phyloP scores from a whole-genome alignment of 257 asterid genomes.

The Solanum piurae region DNA sequence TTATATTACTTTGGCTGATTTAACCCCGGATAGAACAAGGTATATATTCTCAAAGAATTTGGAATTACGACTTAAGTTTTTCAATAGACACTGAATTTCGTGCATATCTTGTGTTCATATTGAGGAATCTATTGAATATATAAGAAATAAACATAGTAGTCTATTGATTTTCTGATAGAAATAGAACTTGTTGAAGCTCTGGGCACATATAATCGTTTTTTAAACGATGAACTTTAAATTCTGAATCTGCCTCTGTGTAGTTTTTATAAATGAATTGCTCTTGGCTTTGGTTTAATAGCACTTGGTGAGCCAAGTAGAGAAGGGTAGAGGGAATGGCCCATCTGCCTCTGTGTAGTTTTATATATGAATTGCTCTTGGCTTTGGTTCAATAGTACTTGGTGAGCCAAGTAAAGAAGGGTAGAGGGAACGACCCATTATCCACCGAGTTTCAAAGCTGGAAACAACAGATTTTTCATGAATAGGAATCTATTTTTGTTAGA shows the following conservation, averaged over 20 bases:
- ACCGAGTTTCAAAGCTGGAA: too few species aligned
- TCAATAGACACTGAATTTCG: background rate
- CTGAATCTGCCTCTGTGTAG: background rate
- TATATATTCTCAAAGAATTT: background rate
- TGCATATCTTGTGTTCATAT: background rate
- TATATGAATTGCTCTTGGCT: too few species aligned
- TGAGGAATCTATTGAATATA: too few species aligned
- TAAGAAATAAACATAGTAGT: background rate
- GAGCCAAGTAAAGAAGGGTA: too few species aligned
- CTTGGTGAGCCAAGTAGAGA: background rate
- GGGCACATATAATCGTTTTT: too few species aligned
- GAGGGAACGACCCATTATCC: background rate
- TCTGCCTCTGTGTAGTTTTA: too few species aligned
- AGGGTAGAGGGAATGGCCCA: background rate
- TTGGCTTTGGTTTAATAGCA: background rate
- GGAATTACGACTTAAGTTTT: background rate
- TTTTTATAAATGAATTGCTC: background rate
- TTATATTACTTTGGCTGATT: constrained; percentile 4
- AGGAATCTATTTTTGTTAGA: background rate
- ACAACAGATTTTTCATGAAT: background rate
- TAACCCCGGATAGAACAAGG: constrained; percentile 1
- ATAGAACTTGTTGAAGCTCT: background rate
- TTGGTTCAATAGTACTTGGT: too few species aligned
- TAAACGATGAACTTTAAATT: background rate
- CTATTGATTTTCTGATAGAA: background rate